These are phyloP conservation scores for Astragalus glycyphyllos DNA, from an alignment of 306 rosid species.

Conservation along the genomic window DNA sequence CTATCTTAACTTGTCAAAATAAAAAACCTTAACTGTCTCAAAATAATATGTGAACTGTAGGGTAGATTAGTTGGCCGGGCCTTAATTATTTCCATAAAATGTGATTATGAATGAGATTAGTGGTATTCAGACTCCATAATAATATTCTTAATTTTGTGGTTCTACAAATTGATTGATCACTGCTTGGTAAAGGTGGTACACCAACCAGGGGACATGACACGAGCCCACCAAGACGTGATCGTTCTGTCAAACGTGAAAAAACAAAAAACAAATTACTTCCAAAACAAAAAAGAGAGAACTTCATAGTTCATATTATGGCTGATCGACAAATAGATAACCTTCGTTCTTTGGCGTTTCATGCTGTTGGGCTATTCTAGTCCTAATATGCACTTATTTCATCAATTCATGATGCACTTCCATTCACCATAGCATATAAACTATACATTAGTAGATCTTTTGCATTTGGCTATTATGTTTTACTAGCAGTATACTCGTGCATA, in stretches of 20 bases:
- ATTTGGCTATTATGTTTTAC: too few species aligned
- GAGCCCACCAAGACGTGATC: conserved; percentile 16
- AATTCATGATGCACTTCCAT: too few species aligned
- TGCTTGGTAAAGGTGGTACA: neutral
- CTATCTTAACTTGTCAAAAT: too few species aligned
- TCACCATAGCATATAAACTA: too few species aligned
- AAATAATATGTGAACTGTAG: too few species aligned
- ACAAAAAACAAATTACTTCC: neutral
- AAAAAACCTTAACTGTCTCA: too few species aligned
- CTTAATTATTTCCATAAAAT: neutral
- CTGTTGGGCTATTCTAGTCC: conserved; percentile 13
- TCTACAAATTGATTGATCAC: neutral
- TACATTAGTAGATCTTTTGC: too few species aligned
- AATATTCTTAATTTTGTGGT: neutral
- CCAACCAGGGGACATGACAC: conserved; percentile 9
- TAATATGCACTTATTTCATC: neutral
- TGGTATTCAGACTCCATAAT: neutral
- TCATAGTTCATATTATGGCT: too few species aligned
- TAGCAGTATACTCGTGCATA: too few species aligned
- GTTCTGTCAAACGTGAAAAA: neutral
- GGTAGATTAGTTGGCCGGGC: neutral
- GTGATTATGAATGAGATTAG: neutral
- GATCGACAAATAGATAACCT: neutral
- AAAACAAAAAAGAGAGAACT: too few species aligned
- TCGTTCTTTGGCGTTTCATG: conserved; percentile 14